phyloP scores from a whole-genome alignment of 1,139 yeast genomes.

The Pneumocystis jirovecii region DNA sequence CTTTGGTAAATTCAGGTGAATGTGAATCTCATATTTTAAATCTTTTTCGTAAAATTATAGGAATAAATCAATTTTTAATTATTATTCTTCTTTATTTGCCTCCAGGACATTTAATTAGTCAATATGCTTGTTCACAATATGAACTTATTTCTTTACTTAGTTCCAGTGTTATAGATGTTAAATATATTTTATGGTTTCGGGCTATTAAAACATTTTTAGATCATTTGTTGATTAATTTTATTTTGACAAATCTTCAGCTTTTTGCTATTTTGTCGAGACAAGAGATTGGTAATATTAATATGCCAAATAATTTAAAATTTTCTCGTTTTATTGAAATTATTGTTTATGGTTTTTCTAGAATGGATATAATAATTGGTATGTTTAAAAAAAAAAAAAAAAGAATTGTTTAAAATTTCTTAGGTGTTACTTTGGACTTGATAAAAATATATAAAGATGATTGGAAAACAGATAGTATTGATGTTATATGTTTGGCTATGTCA shows the following conservation, averaged over 20 bases:
- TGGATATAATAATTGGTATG: not conserved
- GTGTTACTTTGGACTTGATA: not conserved
- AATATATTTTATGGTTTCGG: not conserved
- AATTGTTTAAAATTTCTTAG: not conserved
- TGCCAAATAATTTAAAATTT: not conserved
- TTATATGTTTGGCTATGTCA: not conserved
- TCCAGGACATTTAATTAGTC: not conserved
- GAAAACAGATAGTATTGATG: not conserved
- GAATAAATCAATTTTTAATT: not conserved
- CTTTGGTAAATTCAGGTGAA: not conserved
- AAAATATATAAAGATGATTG: not conserved
- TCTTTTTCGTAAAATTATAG: not conserved
- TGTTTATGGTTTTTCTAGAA: not conserved
- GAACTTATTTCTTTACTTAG: conserved; percentile 1
- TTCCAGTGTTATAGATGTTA: not conserved
- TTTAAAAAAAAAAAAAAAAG: not conserved
- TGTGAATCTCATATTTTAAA: not conserved
- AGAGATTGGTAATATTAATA: not conserved
- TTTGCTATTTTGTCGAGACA: not conserved
- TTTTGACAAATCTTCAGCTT: not conserved
- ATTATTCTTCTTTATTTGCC: not conserved
- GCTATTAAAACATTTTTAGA: not conserved
- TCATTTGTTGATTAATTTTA: not conserved
- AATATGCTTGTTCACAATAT: not conserved
- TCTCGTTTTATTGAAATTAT: not conserved